phyloP scores from a whole-genome alignment of 2,329 filamentous ascomycete species.

The Capronia epimyces region DNA sequence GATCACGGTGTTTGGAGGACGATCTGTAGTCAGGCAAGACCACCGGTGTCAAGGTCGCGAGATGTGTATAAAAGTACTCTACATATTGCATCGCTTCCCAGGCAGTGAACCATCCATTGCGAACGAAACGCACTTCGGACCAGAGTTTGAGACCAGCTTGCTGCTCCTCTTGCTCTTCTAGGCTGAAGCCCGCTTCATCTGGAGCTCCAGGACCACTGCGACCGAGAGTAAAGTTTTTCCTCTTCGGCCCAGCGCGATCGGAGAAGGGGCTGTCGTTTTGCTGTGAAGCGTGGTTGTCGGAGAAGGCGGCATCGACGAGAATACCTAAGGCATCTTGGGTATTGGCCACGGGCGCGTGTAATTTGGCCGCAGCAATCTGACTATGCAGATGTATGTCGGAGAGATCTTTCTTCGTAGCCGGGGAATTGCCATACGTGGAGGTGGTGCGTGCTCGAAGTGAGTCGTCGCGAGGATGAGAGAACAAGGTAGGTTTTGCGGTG shows the following conservation, averaged over 20 bases:
- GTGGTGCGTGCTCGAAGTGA: neutral
- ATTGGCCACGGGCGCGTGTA: slow-evolving; percentile 18
- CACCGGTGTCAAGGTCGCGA: slow-evolving; percentile 89
- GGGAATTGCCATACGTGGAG: slow-evolving; percentile 1
- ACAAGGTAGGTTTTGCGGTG: slow-evolving; percentile 6
- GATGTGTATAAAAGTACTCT: slow-evolving; percentile 87
- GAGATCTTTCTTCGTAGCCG: neutral
- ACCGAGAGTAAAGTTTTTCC: slow-evolving; percentile 13
- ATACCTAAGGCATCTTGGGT: slow-evolving; percentile 22
- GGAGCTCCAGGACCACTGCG: slow-evolving; percentile 31
- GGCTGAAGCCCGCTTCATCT: slow-evolving; percentile 11
- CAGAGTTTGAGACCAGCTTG: slow-evolving; percentile 76
- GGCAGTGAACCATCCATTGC: slow-evolving; percentile 92
- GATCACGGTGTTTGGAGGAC: slow-evolving; percentile 69
- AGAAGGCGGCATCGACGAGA: slow-evolving; percentile 21
- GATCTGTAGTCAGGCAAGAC: slow-evolving; percentile 84
- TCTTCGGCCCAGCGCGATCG: slow-evolving; percentile 17
- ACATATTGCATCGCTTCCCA: slow-evolving; percentile 91
- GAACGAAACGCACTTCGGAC: slow-evolving; percentile 88
- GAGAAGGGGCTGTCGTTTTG: slow-evolving; percentile 19
- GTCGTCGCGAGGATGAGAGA: slow-evolving; percentile 18
- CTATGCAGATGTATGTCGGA: slow-evolving; percentile 20
- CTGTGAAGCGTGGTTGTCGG: slow-evolving; percentile 14
- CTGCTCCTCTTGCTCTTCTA: slow-evolving; percentile 35
- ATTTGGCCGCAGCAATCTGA: slow-evolving; percentile 18